Base-by-base conservation (phyloP, 495 filamentous ascomycete genomes). In the Penicillium bovifimosum region DNA sequence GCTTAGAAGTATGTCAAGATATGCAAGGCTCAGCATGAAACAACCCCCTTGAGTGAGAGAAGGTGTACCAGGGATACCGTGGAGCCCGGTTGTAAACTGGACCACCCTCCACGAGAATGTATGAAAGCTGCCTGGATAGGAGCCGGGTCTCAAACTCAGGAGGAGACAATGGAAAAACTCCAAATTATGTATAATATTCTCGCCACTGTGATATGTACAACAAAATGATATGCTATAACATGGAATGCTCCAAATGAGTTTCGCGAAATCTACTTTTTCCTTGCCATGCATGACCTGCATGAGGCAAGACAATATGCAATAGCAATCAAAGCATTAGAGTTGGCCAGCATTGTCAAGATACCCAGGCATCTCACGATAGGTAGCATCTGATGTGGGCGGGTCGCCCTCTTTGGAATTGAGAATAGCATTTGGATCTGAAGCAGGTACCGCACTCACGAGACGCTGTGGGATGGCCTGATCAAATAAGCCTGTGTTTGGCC, bases 361-460 rank as follows among this genome's bases (percentile, higher is more conserved):
- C 42, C 55, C 55, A 52, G 57, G 36, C 24, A 52, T 55, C 18
- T 49, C 61, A 49, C 32, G 36, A 45, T 63, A 51, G 47, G 55
- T 40, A 45, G 33, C 42, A 40, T 58, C 48, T 50, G 63, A 61
- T 40, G 47, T 51, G 59, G 55, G 58, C 41, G 53, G 43, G 16
- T 46, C 42, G 58, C 20, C 48, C 26, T 44, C 51, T 56, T 66
- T 36, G 3, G 51, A 59, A 61, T 55, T 45, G 7, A 48, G 16
- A 27, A 55, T 46, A 7, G 56, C 36, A 18, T 60, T 53, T 27
- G 52, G 42, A 38, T 59, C 43, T 44, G 57, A 47, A 32, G 45
- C 43, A 41, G 56, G 42, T 20, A 54, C 42, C n/a, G 33, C 47
- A 39, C 52, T 36, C 43, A 52, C 4, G n/a, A 45, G 36, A 24